Evolutionary conservation across 1,284 basidiomycete species (phyloP).

Genomic region (Cryptococcus deneoformans): DNA sequence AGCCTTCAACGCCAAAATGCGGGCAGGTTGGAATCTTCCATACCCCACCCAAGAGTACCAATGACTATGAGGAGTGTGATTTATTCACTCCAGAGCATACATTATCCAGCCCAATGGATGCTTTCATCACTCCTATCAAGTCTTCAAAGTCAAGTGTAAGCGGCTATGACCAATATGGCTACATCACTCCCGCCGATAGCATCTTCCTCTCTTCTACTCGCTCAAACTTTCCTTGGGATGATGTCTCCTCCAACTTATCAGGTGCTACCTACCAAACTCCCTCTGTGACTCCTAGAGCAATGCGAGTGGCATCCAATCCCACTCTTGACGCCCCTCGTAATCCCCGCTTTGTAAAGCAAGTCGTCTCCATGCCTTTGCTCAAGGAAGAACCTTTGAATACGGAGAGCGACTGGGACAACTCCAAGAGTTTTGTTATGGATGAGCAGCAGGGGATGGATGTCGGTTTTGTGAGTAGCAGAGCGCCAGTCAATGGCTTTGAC

Average conservation of each 20-base stretch:
- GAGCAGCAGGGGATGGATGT: too few relatives aligned
- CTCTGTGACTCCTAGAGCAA: constrained; percentile 9
- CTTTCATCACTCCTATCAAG: constrained; percentile 25
- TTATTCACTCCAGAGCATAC: constrained; percentile 1
- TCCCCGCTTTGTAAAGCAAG: constrained; percentile 18
- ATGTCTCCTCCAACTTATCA: constrained; percentile 18
- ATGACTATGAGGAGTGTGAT: constrained; percentile 2
- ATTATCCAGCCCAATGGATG: constrained; percentile 11
- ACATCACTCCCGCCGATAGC: constrained; percentile 11
- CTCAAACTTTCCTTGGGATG: constrained; percentile 32
- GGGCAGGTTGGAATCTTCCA: constrained; percentile 30
- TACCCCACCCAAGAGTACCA: constrained; percentile 16
- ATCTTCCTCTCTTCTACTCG: constrained; percentile 14
- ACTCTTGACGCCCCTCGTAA: constrained; percentile 19
- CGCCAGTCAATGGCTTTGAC: constrained; percentile 25
- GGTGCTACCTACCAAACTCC: constrained; percentile 20
- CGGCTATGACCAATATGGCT: constrained; percentile 14
- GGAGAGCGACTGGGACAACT: neutral
- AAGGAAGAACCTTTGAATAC: constrained; percentile 28
- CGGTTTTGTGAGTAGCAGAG: constrained; percentile 8
- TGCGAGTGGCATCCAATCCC: constrained; percentile 33
- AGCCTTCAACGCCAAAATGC: constrained; percentile 11
- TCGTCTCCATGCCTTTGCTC: constrained; percentile 36
- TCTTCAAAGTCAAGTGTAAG: constrained; percentile 13
- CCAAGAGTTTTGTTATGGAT: too few relatives aligned